Percentiles rank a stretch among this genome's conserved stretches.
phyloP scores from a whole-genome alignment of 495 filamentous ascomycete species.

The Penicillium flavigenum region DNA sequence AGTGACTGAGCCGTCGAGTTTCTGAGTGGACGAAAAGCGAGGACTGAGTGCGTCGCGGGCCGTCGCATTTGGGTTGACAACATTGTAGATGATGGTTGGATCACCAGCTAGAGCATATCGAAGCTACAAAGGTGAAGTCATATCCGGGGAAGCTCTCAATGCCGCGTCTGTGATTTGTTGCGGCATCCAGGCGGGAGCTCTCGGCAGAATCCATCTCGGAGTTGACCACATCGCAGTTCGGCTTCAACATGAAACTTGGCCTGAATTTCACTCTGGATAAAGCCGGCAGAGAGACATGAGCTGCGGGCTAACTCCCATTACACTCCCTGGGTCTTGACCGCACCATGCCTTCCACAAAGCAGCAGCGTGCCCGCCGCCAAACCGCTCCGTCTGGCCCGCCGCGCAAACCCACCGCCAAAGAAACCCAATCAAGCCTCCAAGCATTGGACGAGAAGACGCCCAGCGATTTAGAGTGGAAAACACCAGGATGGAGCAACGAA shows the following conservation, averaged over 20 bases:
- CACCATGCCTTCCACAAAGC: constrained; percentile 31
- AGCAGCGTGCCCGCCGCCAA: constrained; percentile 43
- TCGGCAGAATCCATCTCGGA: constrained; percentile 37
- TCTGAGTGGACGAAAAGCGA: constrained; percentile 23
- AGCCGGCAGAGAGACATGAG: constrained; percentile 16
- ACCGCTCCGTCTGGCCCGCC: constrained; percentile 43
- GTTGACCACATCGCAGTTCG: constrained; percentile 25
- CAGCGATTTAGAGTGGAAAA: constrained; percentile 7
- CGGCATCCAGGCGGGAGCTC: constrained; percentile 35
- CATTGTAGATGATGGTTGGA: constrained; percentile 27
- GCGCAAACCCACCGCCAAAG: constrained; percentile 31
- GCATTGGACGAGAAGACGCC: constrained; percentile 24
- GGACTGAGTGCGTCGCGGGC: constrained; percentile 22
- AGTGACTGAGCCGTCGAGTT: constrained; percentile 19
- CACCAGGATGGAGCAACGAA: constrained; percentile 42
- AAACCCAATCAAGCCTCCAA: constrained; percentile 26
- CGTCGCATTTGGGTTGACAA: constrained; percentile 32
- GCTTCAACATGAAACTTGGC: constrained; percentile 4
- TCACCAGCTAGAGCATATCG: constrained; percentile 13
- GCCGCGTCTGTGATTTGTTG: constrained; percentile 20
- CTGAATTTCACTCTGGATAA: constrained; percentile 3
- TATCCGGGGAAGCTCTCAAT: constrained; percentile 23
- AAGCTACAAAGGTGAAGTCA: constrained; percentile 4
- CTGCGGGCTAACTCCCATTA: not conserved
- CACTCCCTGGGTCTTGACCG: constrained; percentile 11